Evolutionary conservation across 2,329 filamentous ascomycete species (phyloP).

Genomic region (Fusarium ramigenum): DNA sequence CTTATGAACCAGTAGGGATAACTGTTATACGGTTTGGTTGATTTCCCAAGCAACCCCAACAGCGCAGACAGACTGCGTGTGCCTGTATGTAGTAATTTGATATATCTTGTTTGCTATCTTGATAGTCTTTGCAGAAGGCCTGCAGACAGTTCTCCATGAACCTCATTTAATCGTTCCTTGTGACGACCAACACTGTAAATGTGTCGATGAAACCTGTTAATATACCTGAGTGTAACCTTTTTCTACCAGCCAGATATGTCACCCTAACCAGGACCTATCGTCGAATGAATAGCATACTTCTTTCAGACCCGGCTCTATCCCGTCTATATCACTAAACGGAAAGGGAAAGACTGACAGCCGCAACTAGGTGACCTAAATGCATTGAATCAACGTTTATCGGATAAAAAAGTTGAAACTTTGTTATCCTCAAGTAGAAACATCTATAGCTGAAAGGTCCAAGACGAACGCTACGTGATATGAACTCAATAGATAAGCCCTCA

Average conservation of each 20-base stretch:
- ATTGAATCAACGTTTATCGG: not conserved
- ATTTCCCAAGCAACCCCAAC: slow-evolving; percentile 7
- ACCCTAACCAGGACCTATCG: not conserved
- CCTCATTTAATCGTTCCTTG: not conserved
- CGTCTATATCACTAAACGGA: not conserved
- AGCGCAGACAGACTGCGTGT: slow-evolving; percentile 27
- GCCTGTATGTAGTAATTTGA: slow-evolving; percentile 41
- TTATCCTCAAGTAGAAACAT: not conserved
- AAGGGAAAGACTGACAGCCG: not conserved
- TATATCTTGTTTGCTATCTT: slow-evolving; percentile 15
- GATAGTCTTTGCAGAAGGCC: not conserved
- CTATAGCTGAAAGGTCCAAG: not conserved
- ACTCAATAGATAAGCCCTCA: not conserved
- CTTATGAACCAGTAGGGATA: slow-evolving; percentile 36
- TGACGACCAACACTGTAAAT: not conserved
- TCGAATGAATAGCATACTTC: not conserved
- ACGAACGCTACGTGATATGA: not conserved
- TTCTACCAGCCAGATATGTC: not conserved
- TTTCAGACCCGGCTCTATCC: not conserved
- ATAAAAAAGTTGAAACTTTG: not conserved
- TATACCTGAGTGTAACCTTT: not conserved
- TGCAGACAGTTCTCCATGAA: not conserved
- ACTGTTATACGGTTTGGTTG: slow-evolving; percentile 21
- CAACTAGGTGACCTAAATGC: not conserved
- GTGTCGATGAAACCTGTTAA: not conserved